Conservation (phyloP, 208 protist species). For the Trypanosoma mega region DNA sequence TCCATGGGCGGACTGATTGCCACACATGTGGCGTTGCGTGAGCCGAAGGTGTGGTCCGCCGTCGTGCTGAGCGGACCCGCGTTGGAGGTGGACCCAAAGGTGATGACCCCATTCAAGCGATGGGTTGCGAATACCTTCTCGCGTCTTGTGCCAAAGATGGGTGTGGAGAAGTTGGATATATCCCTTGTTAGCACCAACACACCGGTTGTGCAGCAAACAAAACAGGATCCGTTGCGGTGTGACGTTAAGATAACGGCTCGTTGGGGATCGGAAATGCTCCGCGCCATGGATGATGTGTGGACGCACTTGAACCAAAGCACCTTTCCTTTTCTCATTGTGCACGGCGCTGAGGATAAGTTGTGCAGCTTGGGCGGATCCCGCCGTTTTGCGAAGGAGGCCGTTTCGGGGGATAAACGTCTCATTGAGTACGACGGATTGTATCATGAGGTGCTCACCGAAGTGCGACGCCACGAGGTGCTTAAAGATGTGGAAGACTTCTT, state of each 20-base stretch:
- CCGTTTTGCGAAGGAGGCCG: slow-evolving; percentile 38
- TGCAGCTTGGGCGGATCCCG: slow-evolving; percentile 35
- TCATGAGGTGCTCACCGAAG: slow-evolving; percentile 74
- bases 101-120: slow-evolving; percentile 16
- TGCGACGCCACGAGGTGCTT: slow-evolving; percentile 47
- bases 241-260: slow-evolving; percentile 39
- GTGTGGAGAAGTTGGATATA: slow-evolving; percentile 30
- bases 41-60: slow-evolving; percentile 27
- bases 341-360: slow-evolving; percentile 52
- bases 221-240: slow-evolving; percentile 63
- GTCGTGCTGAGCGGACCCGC: slow-evolving; percentile 72
- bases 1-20: slow-evolving; percentile 81
- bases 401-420: slow-evolving; percentile 52
- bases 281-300: slow-evolving; percentile 38
- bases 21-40: slow-evolving; percentile 44
- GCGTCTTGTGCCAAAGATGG: slow-evolving; percentile 43
- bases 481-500: slow-evolving; percentile 53
- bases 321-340: slow-evolving; percentile 69
- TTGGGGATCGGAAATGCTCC: slow-evolving; percentile 47
- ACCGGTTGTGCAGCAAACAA: slow-evolving; percentile 46
- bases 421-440: slow-evolving; percentile 35
- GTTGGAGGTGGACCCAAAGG: slow-evolving; percentile 19
- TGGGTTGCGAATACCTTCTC: slow-evolving; percentile 30
- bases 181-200: slow-evolving; percentile 38
- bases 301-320: slow-evolving; percentile 19